Conservation (phyloP, 225 moss, liverwort and hornwort species). For the Pseudisothecium myosuroides region DNA sequence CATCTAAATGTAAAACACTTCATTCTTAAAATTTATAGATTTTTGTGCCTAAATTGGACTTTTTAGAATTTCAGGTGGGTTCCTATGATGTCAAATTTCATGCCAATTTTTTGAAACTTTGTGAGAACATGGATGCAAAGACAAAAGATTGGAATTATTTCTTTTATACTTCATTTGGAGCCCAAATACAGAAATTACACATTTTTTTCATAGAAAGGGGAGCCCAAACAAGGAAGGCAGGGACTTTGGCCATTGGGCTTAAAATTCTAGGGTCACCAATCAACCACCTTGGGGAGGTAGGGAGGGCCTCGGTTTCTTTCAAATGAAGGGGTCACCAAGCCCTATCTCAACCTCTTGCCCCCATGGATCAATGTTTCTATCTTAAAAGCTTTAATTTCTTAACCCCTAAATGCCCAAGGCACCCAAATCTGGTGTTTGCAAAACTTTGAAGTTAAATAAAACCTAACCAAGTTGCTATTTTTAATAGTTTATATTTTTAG, state of each 20-base stretch:
- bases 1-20: not conserved
- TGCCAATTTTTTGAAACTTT: not conserved
- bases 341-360: not conserved
- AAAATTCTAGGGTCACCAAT: not conserved
- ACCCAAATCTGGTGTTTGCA: no score
- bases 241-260: not conserved
- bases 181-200: no score
- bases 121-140: not conserved
- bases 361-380: not conserved
- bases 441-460: no score
- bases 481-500: no score
- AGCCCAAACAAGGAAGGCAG: fast-evolving
- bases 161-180: no score
- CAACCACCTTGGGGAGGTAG: not conserved
- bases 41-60: not conserved
- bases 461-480: no score
- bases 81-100: not conserved
- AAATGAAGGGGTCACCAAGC: no score
- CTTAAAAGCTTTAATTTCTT: not conserved
- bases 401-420: no score
- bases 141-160: not conserved
- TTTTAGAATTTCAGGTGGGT: fast-evolving
- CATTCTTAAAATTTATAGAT: not conserved
- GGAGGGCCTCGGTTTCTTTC: no score
- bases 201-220: no score